Conservation (phyloP, 495 filamentous ascomycete genomes). For the Baudoinia panamericana region DNA sequence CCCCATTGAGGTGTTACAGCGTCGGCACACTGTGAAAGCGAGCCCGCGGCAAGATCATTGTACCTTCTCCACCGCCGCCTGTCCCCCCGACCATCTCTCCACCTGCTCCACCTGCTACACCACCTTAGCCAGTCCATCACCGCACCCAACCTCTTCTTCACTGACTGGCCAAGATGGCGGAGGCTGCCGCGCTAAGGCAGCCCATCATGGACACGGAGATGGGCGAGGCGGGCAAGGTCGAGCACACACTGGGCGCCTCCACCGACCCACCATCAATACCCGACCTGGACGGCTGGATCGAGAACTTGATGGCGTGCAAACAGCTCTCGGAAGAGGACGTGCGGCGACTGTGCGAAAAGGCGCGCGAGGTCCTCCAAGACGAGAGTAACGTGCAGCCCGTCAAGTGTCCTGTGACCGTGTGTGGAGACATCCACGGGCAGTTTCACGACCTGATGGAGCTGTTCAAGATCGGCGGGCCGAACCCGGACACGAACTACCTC, state of each 20-base stretch:
- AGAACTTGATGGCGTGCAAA: conserved; percentile 96
- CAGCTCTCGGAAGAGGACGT: conserved; percentile 91
- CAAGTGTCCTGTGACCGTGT: conserved; percentile 36
- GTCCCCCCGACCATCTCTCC: neutral
- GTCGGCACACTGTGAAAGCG: too few species aligned
- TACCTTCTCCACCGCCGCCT: neutral
- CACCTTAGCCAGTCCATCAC: too few species aligned
- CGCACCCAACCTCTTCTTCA: neutral
- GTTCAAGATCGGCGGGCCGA: conserved; percentile 24
- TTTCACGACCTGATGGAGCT: conserved; percentile 28
- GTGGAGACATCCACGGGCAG: conserved; percentile 56
- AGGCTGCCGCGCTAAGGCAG: conserved; percentile 18
- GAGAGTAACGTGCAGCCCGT: conserved; percentile 99
- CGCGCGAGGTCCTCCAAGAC: conserved; percentile 88
- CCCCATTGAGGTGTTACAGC: too few species aligned
- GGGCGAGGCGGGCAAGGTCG: conserved; percentile 82
- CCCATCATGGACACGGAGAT: conserved; percentile 85
- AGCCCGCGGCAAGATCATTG: too few species aligned
- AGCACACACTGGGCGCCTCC: conserved; percentile 54
- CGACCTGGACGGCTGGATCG: conserved; percentile 95
- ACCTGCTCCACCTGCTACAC: neutral
- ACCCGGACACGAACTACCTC: conserved; percentile 27
- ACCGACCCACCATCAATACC: conserved; percentile 75
- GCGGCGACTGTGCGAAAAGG: conserved; percentile 93
- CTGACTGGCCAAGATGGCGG: conserved; percentile 11